A percentile compares a stretch with the other conserved stretches of the same genome.
Conservation (phyloP, 2,329 filamentous ascomycete genomes). For the Cyphellophora attinorum region DNA sequence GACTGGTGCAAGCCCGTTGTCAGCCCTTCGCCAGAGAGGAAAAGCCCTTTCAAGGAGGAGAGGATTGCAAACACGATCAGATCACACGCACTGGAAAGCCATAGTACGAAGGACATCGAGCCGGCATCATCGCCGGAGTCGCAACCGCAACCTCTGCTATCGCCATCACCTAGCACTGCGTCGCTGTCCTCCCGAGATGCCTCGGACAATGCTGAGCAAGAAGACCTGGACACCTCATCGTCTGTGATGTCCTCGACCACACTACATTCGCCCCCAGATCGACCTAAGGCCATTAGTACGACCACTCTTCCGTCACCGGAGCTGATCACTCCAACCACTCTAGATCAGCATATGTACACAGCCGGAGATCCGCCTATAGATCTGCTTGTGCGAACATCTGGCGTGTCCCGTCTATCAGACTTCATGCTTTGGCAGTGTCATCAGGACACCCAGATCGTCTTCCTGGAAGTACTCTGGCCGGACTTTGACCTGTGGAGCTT, state of each 20-base stretch:
- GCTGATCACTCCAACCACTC: conserved; percentile 70
- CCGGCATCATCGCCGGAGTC: conserved; percentile 15
- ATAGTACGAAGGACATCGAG: conserved; percentile 1
- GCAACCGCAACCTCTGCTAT: conserved; percentile 24
- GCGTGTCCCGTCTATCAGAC: conserved; percentile 84
- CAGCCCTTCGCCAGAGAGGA: conserved; percentile 28
- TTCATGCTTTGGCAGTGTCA: conserved; percentile 99
- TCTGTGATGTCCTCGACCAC: conserved; percentile 9
- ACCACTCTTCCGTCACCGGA: conserved; percentile 63
- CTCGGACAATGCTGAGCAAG: background rate
- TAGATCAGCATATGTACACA: conserved; percentile 83
- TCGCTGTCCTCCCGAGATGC: conserved; percentile 14
- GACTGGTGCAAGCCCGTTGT: conserved; percentile 70
- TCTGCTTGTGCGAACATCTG: conserved; percentile 82
- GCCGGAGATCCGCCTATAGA: conserved; percentile 78
- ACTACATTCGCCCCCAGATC: conserved; percentile 4
- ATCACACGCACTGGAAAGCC: conserved; percentile 48
- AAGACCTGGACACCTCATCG: conserved; percentile 1
- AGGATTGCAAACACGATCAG: conserved; percentile 81
- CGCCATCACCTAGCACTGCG: conserved; percentile 16
- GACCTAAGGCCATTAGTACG: conserved; percentile 32
- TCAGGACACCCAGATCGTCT: conserved; percentile 83
- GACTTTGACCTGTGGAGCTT: conserved; percentile 93
- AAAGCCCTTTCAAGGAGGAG: conserved; percentile 73
- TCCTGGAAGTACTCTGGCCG: conserved; percentile 86